These are phyloP conservation scores for Trichoderma afroharzianum DNA, from an alignment of 2,329 filamentous ascomycete species.

Conservation along the genomic window DNA sequence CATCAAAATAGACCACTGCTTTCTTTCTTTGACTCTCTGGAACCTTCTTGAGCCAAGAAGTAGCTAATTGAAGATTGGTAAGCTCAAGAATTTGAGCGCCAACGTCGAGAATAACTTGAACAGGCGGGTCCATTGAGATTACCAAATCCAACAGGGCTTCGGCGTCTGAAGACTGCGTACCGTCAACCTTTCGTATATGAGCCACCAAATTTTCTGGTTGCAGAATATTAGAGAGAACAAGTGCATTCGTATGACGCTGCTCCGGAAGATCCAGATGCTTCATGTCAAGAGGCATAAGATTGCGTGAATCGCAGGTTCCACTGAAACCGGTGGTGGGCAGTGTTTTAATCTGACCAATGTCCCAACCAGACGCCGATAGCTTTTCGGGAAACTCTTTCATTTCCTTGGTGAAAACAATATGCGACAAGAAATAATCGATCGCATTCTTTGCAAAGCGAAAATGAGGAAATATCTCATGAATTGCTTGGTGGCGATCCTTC, in stretches of 20 bases:
- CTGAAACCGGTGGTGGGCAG: constrained; percentile 63
- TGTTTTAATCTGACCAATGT: constrained; percentile 48
- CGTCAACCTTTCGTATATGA: constrained; percentile 51
- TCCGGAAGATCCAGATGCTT: constrained; percentile 50
- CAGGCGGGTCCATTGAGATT: constrained; percentile 32
- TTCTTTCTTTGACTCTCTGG: constrained; percentile 31
- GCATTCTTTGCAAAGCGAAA: constrained; percentile 49
- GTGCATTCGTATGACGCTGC: constrained; percentile 63
- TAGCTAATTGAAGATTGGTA: constrained; percentile 51
- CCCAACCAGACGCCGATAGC: constrained; percentile 64
- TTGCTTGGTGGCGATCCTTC: constrained; percentile 44
- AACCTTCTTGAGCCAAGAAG: constrained; percentile 45
- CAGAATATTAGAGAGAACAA: constrained; percentile 59
- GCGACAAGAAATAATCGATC: constrained; percentile 61
- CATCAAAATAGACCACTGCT: constrained; percentile 27
- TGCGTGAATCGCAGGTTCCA: constrained; percentile 62
- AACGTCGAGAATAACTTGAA: constrained; percentile 61
- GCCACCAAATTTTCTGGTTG: constrained; percentile 50
- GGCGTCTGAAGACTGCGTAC: constrained; percentile 44
- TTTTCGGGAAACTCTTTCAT: constrained; percentile 62
- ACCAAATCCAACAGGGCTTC: background rate
- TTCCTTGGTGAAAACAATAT: constrained; percentile 58
- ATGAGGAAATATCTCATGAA: constrained; percentile 49
- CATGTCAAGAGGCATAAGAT: constrained; percentile 55
- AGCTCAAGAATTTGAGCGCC: constrained; percentile 67